Base-by-base conservation (phyloP, 352 stramenopile species). In the Pelagophyceae sp. region DNA sequence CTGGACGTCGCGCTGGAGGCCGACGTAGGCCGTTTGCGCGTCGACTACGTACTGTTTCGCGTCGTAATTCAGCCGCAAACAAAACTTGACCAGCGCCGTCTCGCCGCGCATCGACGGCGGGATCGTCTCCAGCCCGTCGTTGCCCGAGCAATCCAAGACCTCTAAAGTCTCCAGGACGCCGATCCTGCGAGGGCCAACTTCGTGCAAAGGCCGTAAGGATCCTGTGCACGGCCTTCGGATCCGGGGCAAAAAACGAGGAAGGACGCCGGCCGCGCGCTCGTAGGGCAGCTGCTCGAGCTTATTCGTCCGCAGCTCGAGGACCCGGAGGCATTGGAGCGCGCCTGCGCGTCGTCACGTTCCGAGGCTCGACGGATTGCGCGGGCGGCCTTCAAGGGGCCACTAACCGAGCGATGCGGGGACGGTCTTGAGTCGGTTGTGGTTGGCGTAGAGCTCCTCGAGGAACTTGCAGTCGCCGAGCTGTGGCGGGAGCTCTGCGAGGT, bases 281-380 rank as follows among this genome's bases (percentile, higher is more conserved):
- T 50, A 23, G n/a, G 64, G 71, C 6, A 82, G 40, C 45, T 25
- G 29, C 38, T 76, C 54, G 15, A 82, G 58, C 32, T 75, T 65
- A 38, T 82, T 82, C 27, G 80, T 27, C 1, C 31, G 15, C 17
- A 82, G 29, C n/a, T 77, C 45, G 35, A 82, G 25, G 15, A 29
- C 27, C 19, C 58, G 17, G 35, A 82, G 71, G 5, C 3, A 19
- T 0, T 60, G 2, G 32, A 79, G 50, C 17, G 69, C 29, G 17
- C 76, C n/a, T n/a, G n/a, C n/a, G n/a, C n/a, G n/a, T n/a, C n/a
- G n/a, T n/a, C n/a, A n/a, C n/a, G n/a, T n/a, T n/a, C n/a, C n/a
- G n/a, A n/a, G n/a, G n/a, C n/a, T n/a, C n/a, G n/a, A n/a, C n/a
- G n/a, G n/a, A n/a, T n/a, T n/a, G n/a, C n/a, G n/a, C n/a, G n/a